These are phyloP conservation scores for Boletus tomentosulus DNA, from an alignment of 768 basidiomycete species.

Conservation along the genomic window DNA sequence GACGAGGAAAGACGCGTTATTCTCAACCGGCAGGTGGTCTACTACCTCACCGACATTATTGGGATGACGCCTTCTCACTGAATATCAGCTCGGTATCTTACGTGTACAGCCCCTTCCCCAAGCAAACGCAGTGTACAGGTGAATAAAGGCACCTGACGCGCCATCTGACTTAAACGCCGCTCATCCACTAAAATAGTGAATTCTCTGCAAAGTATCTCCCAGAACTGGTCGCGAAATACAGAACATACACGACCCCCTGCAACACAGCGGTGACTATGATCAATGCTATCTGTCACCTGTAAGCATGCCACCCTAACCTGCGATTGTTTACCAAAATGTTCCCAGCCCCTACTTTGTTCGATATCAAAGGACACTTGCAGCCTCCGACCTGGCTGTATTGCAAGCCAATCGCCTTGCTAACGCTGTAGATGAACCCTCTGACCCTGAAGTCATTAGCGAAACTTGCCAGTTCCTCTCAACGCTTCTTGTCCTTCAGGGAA, in stretches of 20 bases:
- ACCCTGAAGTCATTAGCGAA: slow-evolving; percentile 28
- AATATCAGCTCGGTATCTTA: slow-evolving; percentile 28
- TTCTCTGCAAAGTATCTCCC: slow-evolving; percentile 39
- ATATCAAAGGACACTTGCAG: slow-evolving; percentile 30
- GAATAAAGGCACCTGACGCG: too few relatives aligned
- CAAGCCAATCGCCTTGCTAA: slow-evolving; percentile 36
- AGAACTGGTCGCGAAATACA: slow-evolving; percentile 30
- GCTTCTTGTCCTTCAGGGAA: slow-evolving; percentile 38
- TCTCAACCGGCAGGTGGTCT: slow-evolving; percentile 12
- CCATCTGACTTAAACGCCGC: neutral
- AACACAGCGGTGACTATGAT: slow-evolving; percentile 29
- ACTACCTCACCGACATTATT: neutral
- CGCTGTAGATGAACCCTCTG: slow-evolving; percentile 1
- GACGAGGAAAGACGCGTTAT: slow-evolving; percentile 1
- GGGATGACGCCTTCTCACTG: neutral
- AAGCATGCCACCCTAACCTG: neutral
- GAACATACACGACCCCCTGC: slow-evolving; percentile 18
- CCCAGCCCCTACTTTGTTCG: slow-evolving; percentile 41
- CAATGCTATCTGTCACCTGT: slow-evolving; percentile 36
- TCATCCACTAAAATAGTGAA: slow-evolving; percentile 20
- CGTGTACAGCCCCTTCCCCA: slow-evolving; percentile 16
- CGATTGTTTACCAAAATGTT: neutral
- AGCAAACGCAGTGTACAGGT: slow-evolving; percentile 3
- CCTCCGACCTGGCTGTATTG: slow-evolving; percentile 31
- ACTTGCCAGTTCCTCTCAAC: slow-evolving; percentile 39